Base-by-base conservation (phyloP, 1,139 yeast genomes). In the Scheffersomyces segobiensis region DNA sequence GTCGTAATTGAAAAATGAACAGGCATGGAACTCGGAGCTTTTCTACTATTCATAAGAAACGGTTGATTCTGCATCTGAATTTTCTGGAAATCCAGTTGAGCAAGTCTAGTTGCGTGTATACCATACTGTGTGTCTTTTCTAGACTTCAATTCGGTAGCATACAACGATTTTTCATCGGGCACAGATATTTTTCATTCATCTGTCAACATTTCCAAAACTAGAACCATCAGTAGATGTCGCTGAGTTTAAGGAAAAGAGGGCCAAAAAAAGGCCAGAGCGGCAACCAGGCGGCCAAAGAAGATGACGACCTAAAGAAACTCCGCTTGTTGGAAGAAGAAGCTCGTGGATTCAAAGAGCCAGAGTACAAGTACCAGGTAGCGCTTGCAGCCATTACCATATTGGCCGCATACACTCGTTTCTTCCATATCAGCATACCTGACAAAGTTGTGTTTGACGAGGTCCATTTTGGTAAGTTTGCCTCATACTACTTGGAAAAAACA, bases 401-500 rank as follows among this genome's bases (percentile, higher is more conserved):
- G 51, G 97, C 98, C 0, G 83, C 89, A 57, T 77, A 77, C 50
- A 82, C 92, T 5, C 83, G 99, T 63, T 93, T 93, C 73, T 84
- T 84, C 66, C 79, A 83, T 62, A 82, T 95, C 60, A 82, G 87
- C 68, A 81, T 81, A 61, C 99, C 99, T 2, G 79, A 82, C 60
- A 90, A 90, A 71, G 99, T 96, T 57, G 99, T 96, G 26, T 96
- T 96, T 68, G 99, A 96, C 77, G 99, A 96, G 72, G 99, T 95
- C 46, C 99, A 95, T 74, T 95, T 95, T 70, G 99, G 99, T 52
- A 93, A 93, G 71, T 93, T 93, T 75, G 98, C 98, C 26, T 88
- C 97, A 19, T 92, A 91, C 71, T 91, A 91, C 72, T 75, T 91
- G 61, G 89, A 91, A 71, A 79, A 96, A 60, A 87, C 95, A 0